Base-by-base conservation (phyloP, 495 filamentous ascomycete species). In the Schizothecium vesticola region DNA sequence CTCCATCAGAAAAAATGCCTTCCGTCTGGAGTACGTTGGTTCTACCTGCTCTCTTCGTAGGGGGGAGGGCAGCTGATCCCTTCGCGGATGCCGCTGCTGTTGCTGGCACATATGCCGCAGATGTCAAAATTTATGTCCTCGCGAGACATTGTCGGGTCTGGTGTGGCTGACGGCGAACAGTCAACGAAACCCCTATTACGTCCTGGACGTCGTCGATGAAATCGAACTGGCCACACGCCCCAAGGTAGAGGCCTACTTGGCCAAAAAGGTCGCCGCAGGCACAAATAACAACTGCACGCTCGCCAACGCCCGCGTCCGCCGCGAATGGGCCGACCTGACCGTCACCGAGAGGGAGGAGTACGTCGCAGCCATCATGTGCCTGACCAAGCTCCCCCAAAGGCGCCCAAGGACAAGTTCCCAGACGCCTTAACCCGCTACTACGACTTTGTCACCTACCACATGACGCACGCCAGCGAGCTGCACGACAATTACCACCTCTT, bases 401-500 rank as follows among this genome's bases (percentile, higher is more conserved):
- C 80, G 9, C 74, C 79, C 33, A 76, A 75, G 29, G 68, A 69
- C 28, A 75, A 78, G 31, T 84, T 78, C 63, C 85, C 86, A 1
- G 85, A 85, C 5, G 84, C 83, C 3, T 66, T 79, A 43, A 81
- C 74, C 67, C 81, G 85, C 2, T 83, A 78, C 19, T 84, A 87
- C 69, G 86, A 88, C 65, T 88, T 86, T 67, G 83, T 85, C 51
- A 82, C 82, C 67, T 84, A 72, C 63, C 83, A 84, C 60, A 77
- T 78, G 69, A 78, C 77, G 25, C 73, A 75, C 64, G 84, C 82
- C 1, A 78, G 78, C 11, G 79, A 83, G 70, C 79, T 87, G 62
- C 86, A 86, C 69, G 79, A 83, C 64, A 84, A 82, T 11, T 85
- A 84, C 16, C 84, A 87, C 67, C 86, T 93, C 73, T 81, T 92